Evolutionary conservation across 176 grass and related monocot species (phyloP).

Genomic region (Avena atlantica): DNA sequence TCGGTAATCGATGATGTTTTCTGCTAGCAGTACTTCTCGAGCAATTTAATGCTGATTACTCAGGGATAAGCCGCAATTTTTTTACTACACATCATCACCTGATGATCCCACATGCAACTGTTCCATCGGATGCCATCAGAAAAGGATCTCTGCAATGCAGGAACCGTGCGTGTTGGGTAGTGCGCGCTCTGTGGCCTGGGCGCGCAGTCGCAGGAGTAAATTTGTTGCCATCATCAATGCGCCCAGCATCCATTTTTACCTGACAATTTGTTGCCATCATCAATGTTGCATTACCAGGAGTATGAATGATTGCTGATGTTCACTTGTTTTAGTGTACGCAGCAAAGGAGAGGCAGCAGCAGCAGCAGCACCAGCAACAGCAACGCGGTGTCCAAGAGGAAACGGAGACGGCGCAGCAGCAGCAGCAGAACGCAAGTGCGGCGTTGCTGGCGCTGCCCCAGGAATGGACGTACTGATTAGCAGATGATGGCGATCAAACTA

Average conservation of each 20-base stretch:
- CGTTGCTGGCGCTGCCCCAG: slow-evolving; percentile 43
- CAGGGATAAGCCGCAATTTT: neutral
- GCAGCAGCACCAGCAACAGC: neutral
- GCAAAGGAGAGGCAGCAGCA: neutral
- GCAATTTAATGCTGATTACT: slow-evolving; percentile 3
- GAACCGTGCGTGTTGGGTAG: slow-evolving; percentile 3
- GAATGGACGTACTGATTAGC: slow-evolving; percentile 66
- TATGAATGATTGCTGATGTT: neutral
- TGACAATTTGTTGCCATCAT: neutral
- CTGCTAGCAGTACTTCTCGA: slow-evolving; percentile 6
- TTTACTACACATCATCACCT: slow-evolving; percentile 1
- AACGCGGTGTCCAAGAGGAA: neutral
- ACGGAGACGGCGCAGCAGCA: neutral
- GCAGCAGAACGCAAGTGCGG: neutral
- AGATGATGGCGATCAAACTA: neutral
- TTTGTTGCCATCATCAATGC: slow-evolving; percentile 10
- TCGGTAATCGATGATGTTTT: slow-evolving; percentile 16
- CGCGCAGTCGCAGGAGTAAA: neutral
- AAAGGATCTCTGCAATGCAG: neutral
- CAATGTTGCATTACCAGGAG: neutral
- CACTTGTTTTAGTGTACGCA: no score
- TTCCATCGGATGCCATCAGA: slow-evolving; percentile 22
- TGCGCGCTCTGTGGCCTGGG: neutral
- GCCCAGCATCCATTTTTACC: neutral
- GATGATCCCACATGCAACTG: slow-evolving; percentile 10